These are phyloP conservation scores for Calonectria fujianensis DNA, from an alignment of 2,329 filamentous ascomycete species.

Conservation along the genomic window DNA sequence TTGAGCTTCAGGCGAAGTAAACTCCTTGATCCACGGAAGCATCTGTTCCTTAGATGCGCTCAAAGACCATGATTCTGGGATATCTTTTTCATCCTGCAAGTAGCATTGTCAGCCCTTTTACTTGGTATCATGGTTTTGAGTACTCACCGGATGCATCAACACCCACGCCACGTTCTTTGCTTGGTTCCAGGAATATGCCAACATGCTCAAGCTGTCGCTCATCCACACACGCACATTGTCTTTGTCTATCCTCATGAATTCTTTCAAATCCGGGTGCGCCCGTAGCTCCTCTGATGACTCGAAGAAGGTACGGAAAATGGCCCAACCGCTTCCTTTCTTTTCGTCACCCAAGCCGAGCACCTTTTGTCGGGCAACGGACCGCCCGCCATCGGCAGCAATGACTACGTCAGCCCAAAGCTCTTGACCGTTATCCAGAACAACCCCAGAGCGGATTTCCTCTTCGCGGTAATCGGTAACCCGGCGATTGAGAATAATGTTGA, in stretches of 20 bases:
- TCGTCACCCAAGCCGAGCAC: constrained; percentile 23
- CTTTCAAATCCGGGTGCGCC: constrained; percentile 23
- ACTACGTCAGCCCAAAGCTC: constrained; percentile 31
- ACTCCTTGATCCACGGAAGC: constrained; percentile 9
- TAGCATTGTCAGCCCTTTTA: not conserved
- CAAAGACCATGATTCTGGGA: constrained; percentile 3
- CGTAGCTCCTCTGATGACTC: constrained; percentile 1
- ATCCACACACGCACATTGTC: constrained; percentile 36
- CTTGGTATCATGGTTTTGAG: not conserved
- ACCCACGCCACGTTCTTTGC: constrained; percentile 35
- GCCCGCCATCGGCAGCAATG: constrained; percentile 28
- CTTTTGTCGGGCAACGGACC: constrained; percentile 28
- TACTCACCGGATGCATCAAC: constrained; percentile 31
- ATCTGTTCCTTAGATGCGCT: not conserved
- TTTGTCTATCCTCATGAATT: constrained; percentile 14
- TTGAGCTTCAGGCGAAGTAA: not conserved
- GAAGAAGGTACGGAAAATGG: constrained; percentile 30
- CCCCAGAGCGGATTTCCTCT: constrained; percentile 5
- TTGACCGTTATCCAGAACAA: constrained; percentile 10
- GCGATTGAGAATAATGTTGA: constrained; percentile 19
- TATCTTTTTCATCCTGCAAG: not conserved
- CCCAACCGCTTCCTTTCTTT: constrained; percentile 26
- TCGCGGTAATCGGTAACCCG: constrained; percentile 11
- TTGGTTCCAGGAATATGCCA: constrained; percentile 33
- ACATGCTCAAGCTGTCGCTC: constrained; percentile 31